Conservation (phyloP, 2,329 filamentous ascomycete genomes). For the Pseudogymnoascus sp. region DNA sequence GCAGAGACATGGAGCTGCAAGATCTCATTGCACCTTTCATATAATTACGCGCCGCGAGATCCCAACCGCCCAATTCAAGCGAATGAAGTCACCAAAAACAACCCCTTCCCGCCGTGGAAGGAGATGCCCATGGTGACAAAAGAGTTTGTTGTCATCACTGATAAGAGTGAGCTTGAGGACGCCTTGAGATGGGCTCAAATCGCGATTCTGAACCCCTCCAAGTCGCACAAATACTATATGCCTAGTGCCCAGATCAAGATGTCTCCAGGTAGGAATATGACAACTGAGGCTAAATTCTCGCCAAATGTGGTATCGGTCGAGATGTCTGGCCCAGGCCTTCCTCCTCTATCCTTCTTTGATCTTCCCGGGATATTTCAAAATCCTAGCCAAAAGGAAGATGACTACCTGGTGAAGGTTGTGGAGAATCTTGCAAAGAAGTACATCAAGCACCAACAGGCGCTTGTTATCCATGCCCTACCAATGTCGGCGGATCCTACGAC, state of each 20-base stretch:
- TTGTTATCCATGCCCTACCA: conserved; percentile 70
- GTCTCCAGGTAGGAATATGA: conserved; percentile 35
- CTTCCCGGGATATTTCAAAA: conserved; percentile 76
- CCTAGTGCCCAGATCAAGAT: conserved; percentile 26
- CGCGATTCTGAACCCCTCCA: conserved; percentile 65
- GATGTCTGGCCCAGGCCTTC: conserved; percentile 64
- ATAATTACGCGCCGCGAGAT: conserved; percentile 42
- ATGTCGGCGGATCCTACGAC: conserved; percentile 76
- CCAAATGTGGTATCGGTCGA: conserved; percentile 75
- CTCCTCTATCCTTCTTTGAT: conserved; percentile 76
- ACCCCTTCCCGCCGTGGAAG: conserved; percentile 62
- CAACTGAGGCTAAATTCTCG: conserved; percentile 62
- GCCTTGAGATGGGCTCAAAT: conserved; percentile 69
- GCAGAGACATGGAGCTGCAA: conserved; percentile 61
- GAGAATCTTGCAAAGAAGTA: conserved; percentile 65
- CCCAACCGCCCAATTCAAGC: neutral
- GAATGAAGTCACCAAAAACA: conserved; percentile 24
- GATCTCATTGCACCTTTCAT: conserved; percentile 61
- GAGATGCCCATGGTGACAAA: conserved; percentile 37
- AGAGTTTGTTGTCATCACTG: conserved; percentile 58
- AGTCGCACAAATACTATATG: conserved; percentile 41
- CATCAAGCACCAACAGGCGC: conserved; percentile 60
- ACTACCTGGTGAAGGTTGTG: conserved; percentile 66
- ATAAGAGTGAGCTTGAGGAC: conserved; percentile 58
- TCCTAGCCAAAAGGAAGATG: conserved; percentile 55